Evolutionary conservation across 208 protist genomes (phyloP).

Genomic region (Trichomonas vaginalis): DNA sequence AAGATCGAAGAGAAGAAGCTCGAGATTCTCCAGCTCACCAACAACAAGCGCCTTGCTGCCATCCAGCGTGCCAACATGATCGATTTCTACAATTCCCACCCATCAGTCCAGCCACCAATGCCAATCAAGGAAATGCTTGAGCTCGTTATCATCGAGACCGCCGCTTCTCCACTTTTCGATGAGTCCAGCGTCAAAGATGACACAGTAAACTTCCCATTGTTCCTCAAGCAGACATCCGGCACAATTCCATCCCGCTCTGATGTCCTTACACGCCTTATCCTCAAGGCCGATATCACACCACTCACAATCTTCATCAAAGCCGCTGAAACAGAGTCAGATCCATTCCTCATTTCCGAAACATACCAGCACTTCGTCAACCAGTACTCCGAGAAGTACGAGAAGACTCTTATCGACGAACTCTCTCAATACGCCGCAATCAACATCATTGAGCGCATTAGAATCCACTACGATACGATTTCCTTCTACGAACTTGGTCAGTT

Average conservation of each 20-base stretch:
- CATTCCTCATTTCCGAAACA: background rate
- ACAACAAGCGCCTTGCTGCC: background rate
- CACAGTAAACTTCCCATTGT: background rate
- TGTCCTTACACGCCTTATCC: background rate
- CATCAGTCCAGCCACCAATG: background rate
- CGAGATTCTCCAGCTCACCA: background rate
- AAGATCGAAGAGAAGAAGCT: background rate
- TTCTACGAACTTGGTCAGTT: background rate
- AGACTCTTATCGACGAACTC: background rate
- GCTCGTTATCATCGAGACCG: background rate
- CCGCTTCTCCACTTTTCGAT: background rate
- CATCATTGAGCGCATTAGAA: background rate
- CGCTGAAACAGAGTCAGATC: background rate
- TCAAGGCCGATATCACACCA: no score
- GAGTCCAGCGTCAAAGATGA: no score
- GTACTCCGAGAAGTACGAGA: background rate
- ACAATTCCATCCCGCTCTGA: background rate
- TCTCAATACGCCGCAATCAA: background rate
- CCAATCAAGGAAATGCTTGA: background rate
- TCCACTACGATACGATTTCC: background rate
- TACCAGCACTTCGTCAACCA: background rate
- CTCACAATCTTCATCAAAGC: background rate
- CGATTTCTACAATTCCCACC: background rate
- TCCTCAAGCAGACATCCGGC: background rate
- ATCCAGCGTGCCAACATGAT: background rate